phyloP scores from a whole-genome alignment of 345 rosid genomes.

The Draba incana region DNA sequence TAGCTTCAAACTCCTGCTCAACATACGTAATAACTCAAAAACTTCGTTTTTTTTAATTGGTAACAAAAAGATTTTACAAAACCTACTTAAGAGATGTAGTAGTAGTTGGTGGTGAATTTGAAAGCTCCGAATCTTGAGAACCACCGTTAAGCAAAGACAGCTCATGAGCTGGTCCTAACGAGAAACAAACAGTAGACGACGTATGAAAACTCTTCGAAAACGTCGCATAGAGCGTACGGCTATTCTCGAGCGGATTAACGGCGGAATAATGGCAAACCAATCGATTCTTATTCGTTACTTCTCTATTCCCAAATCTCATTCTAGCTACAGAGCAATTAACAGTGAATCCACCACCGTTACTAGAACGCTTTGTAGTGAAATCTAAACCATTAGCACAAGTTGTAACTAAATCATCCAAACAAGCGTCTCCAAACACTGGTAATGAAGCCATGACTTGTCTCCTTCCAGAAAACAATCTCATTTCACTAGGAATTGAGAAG shows the following conservation, averaged over 20 bases:
- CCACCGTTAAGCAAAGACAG: slow-evolving; percentile 56
- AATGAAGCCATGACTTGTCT: slow-evolving; percentile 63
- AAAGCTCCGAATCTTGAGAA: slow-evolving; percentile 53
- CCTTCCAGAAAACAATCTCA: slow-evolving; percentile 39
- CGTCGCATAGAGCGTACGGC: slow-evolving; percentile 39
- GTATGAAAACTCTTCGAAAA: slow-evolving; percentile 48
- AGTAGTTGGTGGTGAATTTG: slow-evolving; percentile 41
- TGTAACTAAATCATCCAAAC: slow-evolving; percentile 61
- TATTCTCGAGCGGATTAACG: slow-evolving; percentile 44
- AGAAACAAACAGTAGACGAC: slow-evolving; percentile 46
- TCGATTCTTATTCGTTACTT: slow-evolving; percentile 33
- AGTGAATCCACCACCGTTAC: slow-evolving; percentile 51
- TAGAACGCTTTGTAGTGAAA: slow-evolving; percentile 49
- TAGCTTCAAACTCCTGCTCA: slow-evolving; percentile 61
- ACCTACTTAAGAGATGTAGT: slow-evolving; percentile 45
- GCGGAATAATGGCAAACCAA: slow-evolving; percentile 51
- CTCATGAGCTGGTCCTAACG: slow-evolving; percentile 62
- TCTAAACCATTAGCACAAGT: slow-evolving; percentile 60
- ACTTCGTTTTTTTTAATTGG: neutral
- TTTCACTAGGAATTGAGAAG: slow-evolving; percentile 19
- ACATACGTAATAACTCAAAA: slow-evolving; percentile 26
- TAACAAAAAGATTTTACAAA: neutral
- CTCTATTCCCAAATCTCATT: slow-evolving; percentile 54
- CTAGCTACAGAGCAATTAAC: slow-evolving; percentile 49
- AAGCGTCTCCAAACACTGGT: slow-evolving; percentile 67